A percentile compares a stretch with the other conserved stretches of the same genome.
Conservation (phyloP, 2,329 filamentous ascomycete genomes). For the Fusarium coffeatum region DNA sequence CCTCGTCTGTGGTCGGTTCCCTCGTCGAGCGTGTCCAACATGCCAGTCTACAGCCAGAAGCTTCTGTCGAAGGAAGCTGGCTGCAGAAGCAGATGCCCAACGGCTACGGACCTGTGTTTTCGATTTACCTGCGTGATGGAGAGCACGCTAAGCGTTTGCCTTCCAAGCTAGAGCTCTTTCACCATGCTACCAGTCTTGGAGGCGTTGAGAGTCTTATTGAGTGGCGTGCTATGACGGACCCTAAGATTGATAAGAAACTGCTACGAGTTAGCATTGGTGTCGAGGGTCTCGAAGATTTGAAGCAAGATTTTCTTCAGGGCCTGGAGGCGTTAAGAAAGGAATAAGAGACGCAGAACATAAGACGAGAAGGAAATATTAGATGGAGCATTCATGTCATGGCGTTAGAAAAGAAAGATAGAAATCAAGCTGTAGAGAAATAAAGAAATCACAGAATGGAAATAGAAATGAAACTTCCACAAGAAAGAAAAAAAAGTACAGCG, state of each 20-base stretch:
- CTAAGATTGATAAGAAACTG: constrained; percentile 75
- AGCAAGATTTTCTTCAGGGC: constrained; percentile 76
- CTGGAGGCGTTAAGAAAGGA: constrained; percentile 64
- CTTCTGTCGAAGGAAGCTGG: constrained; percentile 72
- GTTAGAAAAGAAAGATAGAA: background rate
- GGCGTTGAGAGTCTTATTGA: constrained; percentile 97
- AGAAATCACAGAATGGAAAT: constrained; percentile 7
- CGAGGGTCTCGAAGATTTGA: constrained; percentile 87
- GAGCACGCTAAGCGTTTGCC: constrained; percentile 76
- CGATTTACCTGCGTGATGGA: constrained; percentile 72
- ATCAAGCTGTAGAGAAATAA: background rate
- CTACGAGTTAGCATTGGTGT: constrained; percentile 87
- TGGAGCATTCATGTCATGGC: background rate
- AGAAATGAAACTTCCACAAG: background rate
- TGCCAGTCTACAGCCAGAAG: constrained; percentile 80
- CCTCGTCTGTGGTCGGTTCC: constrained; percentile 58
- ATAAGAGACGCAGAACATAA: background rate
- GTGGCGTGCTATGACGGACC: constrained; percentile 92
- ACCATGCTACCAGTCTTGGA: constrained; percentile 93
- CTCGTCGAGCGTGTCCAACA: constrained; percentile 75
- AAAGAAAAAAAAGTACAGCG: background rate
- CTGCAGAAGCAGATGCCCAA: constrained; percentile 88
- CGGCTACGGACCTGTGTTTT: constrained; percentile 91
- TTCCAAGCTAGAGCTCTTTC: constrained; percentile 83
- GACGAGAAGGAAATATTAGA: background rate